Percentiles rank a stretch among this genome's conserved stretches.
Conservation (phyloP, 305 asterid genomes). For the Withania somnifera region DNA sequence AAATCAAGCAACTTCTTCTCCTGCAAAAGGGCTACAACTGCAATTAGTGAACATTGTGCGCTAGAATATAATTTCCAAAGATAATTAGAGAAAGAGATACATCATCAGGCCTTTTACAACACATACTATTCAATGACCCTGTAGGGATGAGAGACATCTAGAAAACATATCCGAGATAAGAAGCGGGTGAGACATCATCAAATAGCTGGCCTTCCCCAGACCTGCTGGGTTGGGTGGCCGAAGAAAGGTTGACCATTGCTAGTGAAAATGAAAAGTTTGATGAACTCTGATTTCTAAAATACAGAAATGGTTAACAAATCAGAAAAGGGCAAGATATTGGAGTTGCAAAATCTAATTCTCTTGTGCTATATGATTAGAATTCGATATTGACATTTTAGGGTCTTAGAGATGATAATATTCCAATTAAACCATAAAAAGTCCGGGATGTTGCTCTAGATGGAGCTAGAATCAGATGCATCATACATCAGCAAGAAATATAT, state of each 20-base stretch:
- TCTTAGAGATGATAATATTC: background rate
- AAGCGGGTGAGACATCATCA: no score
- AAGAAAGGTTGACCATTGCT: no score
- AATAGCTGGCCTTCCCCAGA: no score
- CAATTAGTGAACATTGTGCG: conserved; percentile 32
- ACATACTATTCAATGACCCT: background rate
- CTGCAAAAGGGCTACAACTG: conserved; percentile 86
- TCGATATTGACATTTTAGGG: background rate
- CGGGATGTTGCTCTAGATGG: background rate
- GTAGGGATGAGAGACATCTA: background rate
- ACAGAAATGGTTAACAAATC: background rate
- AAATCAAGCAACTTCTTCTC: conserved; percentile 76
- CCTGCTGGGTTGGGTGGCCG: no score
- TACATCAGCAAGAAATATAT: no score
- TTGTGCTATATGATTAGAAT: background rate
- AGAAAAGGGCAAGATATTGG: background rate
- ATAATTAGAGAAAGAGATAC: background rate
- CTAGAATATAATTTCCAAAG: conserved; percentile 1
- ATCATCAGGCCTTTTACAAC: background rate
- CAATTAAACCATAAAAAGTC: background rate
- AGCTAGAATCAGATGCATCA: background rate
- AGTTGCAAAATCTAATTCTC: background rate
- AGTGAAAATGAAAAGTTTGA: background rate
- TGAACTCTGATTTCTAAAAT: background rate
- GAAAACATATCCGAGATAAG: no score